Evolutionary conservation across 495 filamentous ascomycete genomes (phyloP), one percentile per base, ranked within the genome.

Genomic region (Aspergillus carlsbadensis): DNA sequence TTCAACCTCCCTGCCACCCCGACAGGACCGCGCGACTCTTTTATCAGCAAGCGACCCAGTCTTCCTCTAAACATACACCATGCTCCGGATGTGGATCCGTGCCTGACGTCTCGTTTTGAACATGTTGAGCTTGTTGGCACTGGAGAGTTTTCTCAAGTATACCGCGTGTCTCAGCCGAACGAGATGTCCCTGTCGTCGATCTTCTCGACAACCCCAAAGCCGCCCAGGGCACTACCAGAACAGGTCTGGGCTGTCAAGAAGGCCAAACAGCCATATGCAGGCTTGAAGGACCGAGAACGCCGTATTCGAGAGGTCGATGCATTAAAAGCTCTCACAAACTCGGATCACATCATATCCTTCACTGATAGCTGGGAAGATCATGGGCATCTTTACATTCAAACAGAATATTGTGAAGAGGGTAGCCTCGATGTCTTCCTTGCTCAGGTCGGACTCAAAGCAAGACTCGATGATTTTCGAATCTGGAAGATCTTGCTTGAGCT

Each of bases 401-500:
- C 93, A 0, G 95, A 98, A 59, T 98, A 83, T 65, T 98, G 93
- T 65, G 90, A 95, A 64, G 89, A 95, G 65, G 94, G 94, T 8
- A 95, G 89, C 57, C 72, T 98, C 44, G 88, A 94, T 66, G 71
- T 83, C 1, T 97, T 97, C 67, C 81, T 98, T 10, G 75, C 81
- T 10, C 79, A 87, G 49, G 84, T 89, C 56, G 94, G 94, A 6
- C 75, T 84, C 47, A 90, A 88, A 66, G 91, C 89, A 44, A 84
- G 93, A 61, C 71, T 98, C 52, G 94, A 98, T 75, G 94, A 98
- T 67, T 98, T 98, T 69, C 81, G 94, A 22, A 95, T 98, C 63
- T 98, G 94, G 94, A 98, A 98, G 71, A 91, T 98, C 39, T 73
- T 96, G 58, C 79, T 95, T 8, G 94, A 98, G 65, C 60, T 94